Percentiles rank a stretch among this genome's conserved stretches.
Conservation (phyloP, 2,329 filamentous ascomycete species). For the Fusarium cicatricum region DNA sequence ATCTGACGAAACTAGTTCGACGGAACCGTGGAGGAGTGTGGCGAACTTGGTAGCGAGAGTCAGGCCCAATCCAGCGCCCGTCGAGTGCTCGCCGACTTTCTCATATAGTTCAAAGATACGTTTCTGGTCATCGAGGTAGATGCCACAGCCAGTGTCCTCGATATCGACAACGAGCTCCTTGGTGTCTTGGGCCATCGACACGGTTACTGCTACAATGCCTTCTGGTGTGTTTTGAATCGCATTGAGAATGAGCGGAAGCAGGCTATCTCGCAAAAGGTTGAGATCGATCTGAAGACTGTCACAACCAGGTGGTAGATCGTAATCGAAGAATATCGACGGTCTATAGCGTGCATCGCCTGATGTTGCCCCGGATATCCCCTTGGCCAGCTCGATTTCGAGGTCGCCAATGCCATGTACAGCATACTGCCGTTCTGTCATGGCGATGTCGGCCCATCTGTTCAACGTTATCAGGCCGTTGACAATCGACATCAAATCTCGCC, state of each 20-base stretch:
- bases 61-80: conserved; percentile 53
- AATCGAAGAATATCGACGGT: conserved; percentile 29
- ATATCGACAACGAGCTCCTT: conserved; percentile 50
- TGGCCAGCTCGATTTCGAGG: conserved; percentile 22
- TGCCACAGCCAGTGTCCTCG: conserved; percentile 53
- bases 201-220: conserved; percentile 48
- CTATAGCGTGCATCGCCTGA: conserved; percentile 17
- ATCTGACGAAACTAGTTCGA: conserved; percentile 49
- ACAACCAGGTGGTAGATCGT: conserved; percentile 22
- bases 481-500: conserved; percentile 53
- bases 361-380: conserved; percentile 4
- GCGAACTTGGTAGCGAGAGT: conserved; percentile 54
- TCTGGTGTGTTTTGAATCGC: conserved; percentile 51
- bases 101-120: conserved; percentile 56
- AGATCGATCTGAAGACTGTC: conserved; percentile 49
- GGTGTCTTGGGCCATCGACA: conserved; percentile 43
- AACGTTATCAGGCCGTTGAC: conserved; percentile 56
- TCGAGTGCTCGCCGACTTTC: conserved; percentile 49
- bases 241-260: conserved; percentile 53
- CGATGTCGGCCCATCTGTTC: conserved; percentile 50
- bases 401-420: conserved; percentile 29
- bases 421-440: conserved; percentile 42
- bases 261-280: conserved; percentile 51
- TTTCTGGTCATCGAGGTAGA: conserved; percentile 45
- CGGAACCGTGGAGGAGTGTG: conserved; percentile 48